A percentile compares a stretch with the other conserved stretches of the same genome.
Evolutionary conservation across 108 stramenopile species (phyloP).

Genomic region (Pseudonitzschia pungens): DNA sequence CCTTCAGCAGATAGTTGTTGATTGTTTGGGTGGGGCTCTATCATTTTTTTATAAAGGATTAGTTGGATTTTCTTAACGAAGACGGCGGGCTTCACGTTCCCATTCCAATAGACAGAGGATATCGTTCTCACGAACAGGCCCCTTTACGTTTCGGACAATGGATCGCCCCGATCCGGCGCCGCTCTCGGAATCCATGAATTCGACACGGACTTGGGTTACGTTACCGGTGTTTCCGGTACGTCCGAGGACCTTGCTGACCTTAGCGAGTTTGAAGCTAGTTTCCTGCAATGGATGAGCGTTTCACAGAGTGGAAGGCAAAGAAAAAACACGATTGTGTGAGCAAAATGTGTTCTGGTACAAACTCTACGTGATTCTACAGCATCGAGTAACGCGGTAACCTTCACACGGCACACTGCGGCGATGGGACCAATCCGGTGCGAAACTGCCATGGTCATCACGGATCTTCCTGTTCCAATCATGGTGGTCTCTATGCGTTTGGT

Average conservation of each 20-base stretch:
- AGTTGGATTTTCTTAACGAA: constrained; percentile 74
- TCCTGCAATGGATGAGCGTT: not conserved
- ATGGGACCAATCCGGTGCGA: not conserved
- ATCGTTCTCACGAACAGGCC: constrained; percentile 99
- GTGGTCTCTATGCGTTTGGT: not conserved
- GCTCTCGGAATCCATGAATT: constrained; percentile 96
- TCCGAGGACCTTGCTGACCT: constrained; percentile 96
- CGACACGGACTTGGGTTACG: constrained; percentile 99
- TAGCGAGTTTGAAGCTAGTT: constrained; percentile 88
- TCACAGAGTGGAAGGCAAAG: not conserved
- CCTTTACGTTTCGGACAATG: constrained; percentile 99
- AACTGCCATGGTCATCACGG: not conserved
- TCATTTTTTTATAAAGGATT: not conserved
- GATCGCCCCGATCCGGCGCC: constrained; percentile 79
- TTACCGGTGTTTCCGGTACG: constrained; percentile 99
- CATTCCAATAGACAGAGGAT: constrained; percentile 98
- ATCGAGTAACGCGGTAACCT: constrained; percentile 20
- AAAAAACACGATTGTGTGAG: not conserved
- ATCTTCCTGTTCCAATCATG: not conserved
- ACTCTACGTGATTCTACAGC: constrained; percentile 13
- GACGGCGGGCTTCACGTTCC: constrained; percentile 99
- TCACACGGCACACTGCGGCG: not conserved
- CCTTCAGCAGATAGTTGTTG: not conserved
- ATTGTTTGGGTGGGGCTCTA: constrained; percentile 2
- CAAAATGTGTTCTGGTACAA: constrained; percentile 1